These are phyloP conservation scores for Persicaria maculosa DNA, from an alignment of 148 eudicot genomes.

Conservation along the genomic window DNA sequence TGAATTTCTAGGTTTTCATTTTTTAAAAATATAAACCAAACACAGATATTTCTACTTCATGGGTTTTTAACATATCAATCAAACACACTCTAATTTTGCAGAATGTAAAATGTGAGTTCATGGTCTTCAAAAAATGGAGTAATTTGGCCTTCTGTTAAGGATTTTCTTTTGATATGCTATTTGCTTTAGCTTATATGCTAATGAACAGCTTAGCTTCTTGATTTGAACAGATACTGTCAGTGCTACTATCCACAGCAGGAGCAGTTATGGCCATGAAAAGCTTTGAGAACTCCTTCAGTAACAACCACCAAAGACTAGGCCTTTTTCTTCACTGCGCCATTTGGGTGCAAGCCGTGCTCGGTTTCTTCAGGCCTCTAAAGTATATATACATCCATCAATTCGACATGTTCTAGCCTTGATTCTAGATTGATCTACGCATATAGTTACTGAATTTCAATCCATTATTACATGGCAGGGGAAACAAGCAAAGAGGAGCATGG, in stretches of 20 bases:
- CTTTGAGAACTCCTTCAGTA: constrained; percentile 73
- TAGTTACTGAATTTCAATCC: too few species aligned
- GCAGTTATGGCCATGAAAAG: constrained; percentile 59
- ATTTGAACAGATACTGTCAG: constrained; percentile 36
- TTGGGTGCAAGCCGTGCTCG: constrained; percentile 60
- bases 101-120: too few species aligned
- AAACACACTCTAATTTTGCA: too few species aligned
- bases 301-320: constrained; percentile 73
- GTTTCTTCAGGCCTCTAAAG: constrained; percentile 65
- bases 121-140: too few species aligned
- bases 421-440: too few species aligned
- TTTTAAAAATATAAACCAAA: too few species aligned
- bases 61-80: too few species aligned
- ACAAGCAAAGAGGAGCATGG: constrained; percentile 51
- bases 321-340: constrained; percentile 64
- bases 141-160: too few species aligned
- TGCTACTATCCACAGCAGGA: constrained; percentile 56
- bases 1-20: too few species aligned
- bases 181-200: neutral
- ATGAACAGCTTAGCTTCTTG: too few species aligned
- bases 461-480: constrained; percentile 35
- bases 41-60: too few species aligned
- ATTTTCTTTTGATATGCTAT: neutral
- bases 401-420: too few species aligned
- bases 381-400: constrained; percentile 9